Conservation (phyloP, 192 early-diverging fungal genomes). For the Umbelopsis sp. region DNA sequence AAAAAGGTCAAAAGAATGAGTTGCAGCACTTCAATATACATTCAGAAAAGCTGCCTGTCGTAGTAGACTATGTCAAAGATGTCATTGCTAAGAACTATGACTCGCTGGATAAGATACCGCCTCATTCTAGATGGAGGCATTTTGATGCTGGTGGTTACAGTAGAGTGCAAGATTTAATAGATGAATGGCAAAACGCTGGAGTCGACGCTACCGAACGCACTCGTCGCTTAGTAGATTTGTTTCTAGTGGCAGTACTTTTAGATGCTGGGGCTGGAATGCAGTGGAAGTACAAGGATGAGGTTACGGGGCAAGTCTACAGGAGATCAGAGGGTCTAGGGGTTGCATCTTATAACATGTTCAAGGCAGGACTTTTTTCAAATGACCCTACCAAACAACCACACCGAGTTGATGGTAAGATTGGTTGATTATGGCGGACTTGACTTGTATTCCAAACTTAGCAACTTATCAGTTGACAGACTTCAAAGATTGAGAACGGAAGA, state of each 20-base stretch:
- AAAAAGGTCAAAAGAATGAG: slow-evolving; percentile 53
- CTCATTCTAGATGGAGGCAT: slow-evolving; percentile 88
- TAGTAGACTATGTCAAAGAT: slow-evolving; percentile 67
- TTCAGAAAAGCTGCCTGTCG: slow-evolving; percentile 58
- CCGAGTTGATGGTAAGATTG: slow-evolving; percentile 71
- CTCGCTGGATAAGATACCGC: slow-evolving; percentile 68
- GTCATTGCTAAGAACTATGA: slow-evolving; percentile 75
- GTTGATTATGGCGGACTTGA: background rate
- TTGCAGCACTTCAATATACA: slow-evolving; percentile 78
- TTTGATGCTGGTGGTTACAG: slow-evolving; percentile 62
- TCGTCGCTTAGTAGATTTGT: slow-evolving; percentile 79
- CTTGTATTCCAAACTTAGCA: slow-evolving; percentile 19
- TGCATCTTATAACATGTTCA: slow-evolving; percentile 85
- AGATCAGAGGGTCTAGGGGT: slow-evolving; percentile 88
- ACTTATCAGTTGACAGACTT: slow-evolving; percentile 35
- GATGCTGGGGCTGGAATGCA: slow-evolving; percentile 89
- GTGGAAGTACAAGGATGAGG: slow-evolving; percentile 73
- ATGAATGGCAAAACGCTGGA: slow-evolving; percentile 45
- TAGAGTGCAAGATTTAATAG: slow-evolving; percentile 50
- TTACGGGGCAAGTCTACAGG: slow-evolving; percentile 48
- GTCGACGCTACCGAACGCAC: slow-evolving; percentile 54
- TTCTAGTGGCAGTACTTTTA: slow-evolving; percentile 87
- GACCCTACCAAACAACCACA: slow-evolving; percentile 48
- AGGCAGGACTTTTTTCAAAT: slow-evolving; percentile 75
- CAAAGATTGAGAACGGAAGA: background rate